phyloP scores from a whole-genome alignment of 352 stramenopile genomes.

The Plasmopara viticola region DNA sequence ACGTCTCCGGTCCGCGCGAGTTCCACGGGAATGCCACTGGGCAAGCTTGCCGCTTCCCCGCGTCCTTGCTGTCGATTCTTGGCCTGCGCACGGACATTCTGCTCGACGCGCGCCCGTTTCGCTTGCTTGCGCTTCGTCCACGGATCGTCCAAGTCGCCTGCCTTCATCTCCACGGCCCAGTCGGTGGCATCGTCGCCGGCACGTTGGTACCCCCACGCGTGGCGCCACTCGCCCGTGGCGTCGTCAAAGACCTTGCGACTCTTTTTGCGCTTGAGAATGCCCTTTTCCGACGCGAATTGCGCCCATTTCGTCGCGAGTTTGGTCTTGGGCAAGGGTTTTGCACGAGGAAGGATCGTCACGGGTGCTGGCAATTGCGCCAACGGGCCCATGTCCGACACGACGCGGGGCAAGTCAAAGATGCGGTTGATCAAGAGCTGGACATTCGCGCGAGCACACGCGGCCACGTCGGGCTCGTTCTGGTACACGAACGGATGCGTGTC shows the following conservation, averaged over 20 bases:
- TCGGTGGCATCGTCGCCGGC: slow-evolving; percentile 84
- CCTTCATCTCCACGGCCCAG: slow-evolving; percentile 93
- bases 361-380: slow-evolving; percentile 75
- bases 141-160: slow-evolving; percentile 89
- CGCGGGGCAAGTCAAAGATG: slow-evolving; percentile 87
- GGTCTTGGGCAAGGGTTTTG: slow-evolving; percentile 86
- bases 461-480: slow-evolving; percentile 85
- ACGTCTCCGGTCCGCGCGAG: slow-evolving; percentile 66
- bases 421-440: slow-evolving; percentile 91
- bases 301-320: slow-evolving; percentile 98
- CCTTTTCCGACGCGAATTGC: slow-evolving; percentile 97
- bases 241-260: slow-evolving; percentile 97
- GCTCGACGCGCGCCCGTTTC: slow-evolving; percentile 88
- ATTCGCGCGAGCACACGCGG: slow-evolving; percentile 87
- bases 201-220: slow-evolving; percentile 90
- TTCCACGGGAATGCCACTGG: slow-evolving; percentile 87
- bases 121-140: slow-evolving; percentile 91
- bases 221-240: slow-evolving; percentile 88
- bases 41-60: slow-evolving; percentile 25
- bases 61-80: slow-evolving; percentile 70
- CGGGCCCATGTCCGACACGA: slow-evolving; percentile 91
- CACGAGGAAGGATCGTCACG: slow-evolving; percentile 68
- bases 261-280: slow-evolving; percentile 96
- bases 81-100: slow-evolving; percentile 87
- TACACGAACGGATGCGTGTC: slow-evolving; percentile 85